Percentiles rank a stretch among this genome's conserved stretches.
Conservation (phyloP, 2,329 filamentous ascomycete genomes). For the Thielaviopsis musarum region DNA sequence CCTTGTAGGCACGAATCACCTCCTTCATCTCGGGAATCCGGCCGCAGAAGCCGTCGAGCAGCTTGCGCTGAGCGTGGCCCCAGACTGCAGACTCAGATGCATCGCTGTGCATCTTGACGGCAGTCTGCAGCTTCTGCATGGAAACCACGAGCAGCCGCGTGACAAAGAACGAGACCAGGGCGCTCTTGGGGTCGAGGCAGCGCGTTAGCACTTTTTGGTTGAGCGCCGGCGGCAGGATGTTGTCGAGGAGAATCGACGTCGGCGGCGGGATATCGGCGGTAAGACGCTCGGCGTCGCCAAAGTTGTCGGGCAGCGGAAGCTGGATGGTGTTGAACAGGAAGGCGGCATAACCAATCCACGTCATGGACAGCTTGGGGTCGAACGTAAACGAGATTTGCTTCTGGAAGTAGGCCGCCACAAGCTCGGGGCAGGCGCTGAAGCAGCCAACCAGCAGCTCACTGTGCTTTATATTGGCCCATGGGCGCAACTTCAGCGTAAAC, state of each 20-base stretch:
- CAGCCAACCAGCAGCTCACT: conserved; percentile 66
- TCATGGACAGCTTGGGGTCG: conserved; percentile 80
- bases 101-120: conserved; percentile 40
- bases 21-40: conserved; percentile 72
- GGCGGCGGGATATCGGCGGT: conserved; percentile 54
- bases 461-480: conserved; percentile 68
- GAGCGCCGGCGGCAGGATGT: conserved; percentile 66
- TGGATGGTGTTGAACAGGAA: conserved; percentile 72
- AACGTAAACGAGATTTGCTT: conserved; percentile 67
- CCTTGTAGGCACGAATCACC: conserved; percentile 56
- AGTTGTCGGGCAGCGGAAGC: conserved; percentile 53
- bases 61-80: conserved; percentile 48
- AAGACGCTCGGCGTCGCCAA: conserved; percentile 49
- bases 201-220: conserved; percentile 63
- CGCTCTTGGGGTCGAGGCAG: conserved; percentile 61
- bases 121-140: conserved; percentile 56
- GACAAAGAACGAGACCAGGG: conserved; percentile 71
- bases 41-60: conserved; percentile 59
- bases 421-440: conserved; percentile 66
- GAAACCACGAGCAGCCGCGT: conserved; percentile 63
- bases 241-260: conserved; percentile 64
- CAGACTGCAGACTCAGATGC: conserved; percentile 32
- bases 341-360: conserved; percentile 87
- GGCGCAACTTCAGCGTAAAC: conserved; percentile 62
- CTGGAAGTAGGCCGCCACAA: conserved; percentile 75